phyloP scores from a whole-genome alignment of 139 green algal genomes.

The Chlamydomonas applanata region DNA sequence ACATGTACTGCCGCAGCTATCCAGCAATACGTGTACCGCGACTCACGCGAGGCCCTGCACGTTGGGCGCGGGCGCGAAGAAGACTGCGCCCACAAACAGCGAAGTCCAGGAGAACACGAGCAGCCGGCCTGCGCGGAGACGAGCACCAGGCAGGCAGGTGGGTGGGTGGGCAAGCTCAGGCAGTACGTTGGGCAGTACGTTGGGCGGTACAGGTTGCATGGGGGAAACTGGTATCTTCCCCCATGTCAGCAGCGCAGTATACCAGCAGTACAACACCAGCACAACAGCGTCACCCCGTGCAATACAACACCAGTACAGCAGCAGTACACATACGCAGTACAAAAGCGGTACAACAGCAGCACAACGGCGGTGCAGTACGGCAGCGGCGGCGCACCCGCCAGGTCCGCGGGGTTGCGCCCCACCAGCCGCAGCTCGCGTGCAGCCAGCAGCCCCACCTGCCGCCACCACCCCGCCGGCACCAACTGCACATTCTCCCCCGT shows the following conservation, averaged over 20 bases:
- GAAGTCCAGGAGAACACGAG: slow-evolving; percentile 57
- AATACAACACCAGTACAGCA: too few species aligned
- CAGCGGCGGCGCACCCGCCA: slow-evolving; percentile 24
- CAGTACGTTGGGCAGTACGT: not conserved
- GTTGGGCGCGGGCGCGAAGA: slow-evolving; percentile 41
- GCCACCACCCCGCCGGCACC: not conserved
- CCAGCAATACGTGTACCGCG: not conserved
- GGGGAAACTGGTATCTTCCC: too few species aligned
- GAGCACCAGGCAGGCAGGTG: not conserved
- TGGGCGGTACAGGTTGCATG: too few species aligned
- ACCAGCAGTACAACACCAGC: too few species aligned
- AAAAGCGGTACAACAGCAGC: too few species aligned
- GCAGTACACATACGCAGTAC: too few species aligned
- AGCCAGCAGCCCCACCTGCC: slow-evolving; percentile 22
- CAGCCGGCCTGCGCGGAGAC: slow-evolving; percentile 27
- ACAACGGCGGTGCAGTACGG: too few species aligned
- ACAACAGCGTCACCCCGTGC: too few species aligned
- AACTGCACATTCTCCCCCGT: not conserved
- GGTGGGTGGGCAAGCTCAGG: not conserved
- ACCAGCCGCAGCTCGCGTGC: slow-evolving; percentile 42
- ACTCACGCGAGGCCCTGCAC: slow-evolving; percentile 16
- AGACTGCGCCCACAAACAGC: slow-evolving; percentile 57
- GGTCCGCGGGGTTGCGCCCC: slow-evolving; percentile 62
- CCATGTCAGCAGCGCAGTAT: too few species aligned
- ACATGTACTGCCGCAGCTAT: not conserved